A percentile compares a stretch with the other conserved stretches of the same genome.
Conservation (phyloP, 768 basidiomycete genomes). For the Tricholoma hemisulphureum region DNA sequence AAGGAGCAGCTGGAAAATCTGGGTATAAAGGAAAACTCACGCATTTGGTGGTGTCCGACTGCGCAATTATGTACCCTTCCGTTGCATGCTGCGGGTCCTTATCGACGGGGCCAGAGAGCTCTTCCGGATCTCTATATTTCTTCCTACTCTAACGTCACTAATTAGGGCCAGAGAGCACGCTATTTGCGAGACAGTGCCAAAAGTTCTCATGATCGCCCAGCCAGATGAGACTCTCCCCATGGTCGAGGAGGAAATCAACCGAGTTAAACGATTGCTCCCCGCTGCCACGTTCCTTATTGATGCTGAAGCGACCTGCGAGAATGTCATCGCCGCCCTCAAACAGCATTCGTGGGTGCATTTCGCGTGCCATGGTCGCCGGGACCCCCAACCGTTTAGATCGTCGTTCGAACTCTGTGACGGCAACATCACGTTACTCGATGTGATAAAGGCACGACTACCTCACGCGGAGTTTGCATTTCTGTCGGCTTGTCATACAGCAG, state of each 20-base stretch:
- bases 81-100: conserved; percentile 26
- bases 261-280: neutral
- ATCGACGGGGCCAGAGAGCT: conserved; percentile 5
- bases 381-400: conserved; percentile 13
- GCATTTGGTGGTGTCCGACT: conserved; percentile 28
- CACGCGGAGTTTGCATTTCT: conserved; percentile 17
- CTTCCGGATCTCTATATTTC: conserved; percentile 28
- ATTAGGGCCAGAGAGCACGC: conserved; percentile 17
- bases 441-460: conserved; percentile 6
- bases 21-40: neutral
- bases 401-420: conserved; percentile 13
- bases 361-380: conserved; percentile 25
- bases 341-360: conserved; percentile 24
- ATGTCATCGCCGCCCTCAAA: conserved; percentile 9
- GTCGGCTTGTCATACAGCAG: conserved; percentile 14
- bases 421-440: conserved; percentile 2
- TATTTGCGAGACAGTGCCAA: neutral
- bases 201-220: conserved; percentile 6
- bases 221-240: conserved; percentile 1
- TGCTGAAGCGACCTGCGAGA: conserved; percentile 12
- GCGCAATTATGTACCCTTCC: conserved; percentile 23
- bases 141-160: conserved; percentile 28
- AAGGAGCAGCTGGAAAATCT: conserved; percentile 12
- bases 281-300: conserved; percentile 5
- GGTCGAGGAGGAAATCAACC: conserved; percentile 5